These are phyloP conservation scores for Triadica sebifera DNA, from an alignment of 345 rosid species.

Conservation along the genomic window DNA sequence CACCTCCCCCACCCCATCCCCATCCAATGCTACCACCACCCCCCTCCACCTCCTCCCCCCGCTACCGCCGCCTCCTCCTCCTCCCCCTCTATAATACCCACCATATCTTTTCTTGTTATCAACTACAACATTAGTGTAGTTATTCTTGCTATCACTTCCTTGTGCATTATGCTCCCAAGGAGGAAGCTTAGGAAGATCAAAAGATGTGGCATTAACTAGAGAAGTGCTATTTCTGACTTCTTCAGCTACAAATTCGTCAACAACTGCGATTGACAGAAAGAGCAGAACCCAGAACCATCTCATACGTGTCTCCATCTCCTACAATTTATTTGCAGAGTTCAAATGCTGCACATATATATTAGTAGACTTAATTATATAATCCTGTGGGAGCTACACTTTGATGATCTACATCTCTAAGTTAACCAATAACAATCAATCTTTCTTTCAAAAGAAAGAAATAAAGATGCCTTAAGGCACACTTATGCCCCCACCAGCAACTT, in stretches of 20 bases:
- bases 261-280: constrained; percentile 27
- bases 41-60: no score
- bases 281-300: constrained; percentile 25
- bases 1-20: constrained; percentile 24
- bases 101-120: constrained; percentile 24
- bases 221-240: constrained; percentile 12
- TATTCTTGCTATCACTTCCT: constrained; percentile 15
- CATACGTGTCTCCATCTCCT: constrained; percentile 23
- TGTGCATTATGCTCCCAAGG: constrained; percentile 8
- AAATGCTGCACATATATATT: neutral
- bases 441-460: constrained; percentile 1
- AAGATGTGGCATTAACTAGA: constrained; percentile 23
- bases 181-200: constrained; percentile 18
- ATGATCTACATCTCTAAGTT: constrained; percentile 14
- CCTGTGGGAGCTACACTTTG: constrained; percentile 9
- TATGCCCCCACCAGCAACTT: constrained; percentile 38
- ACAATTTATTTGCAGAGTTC: constrained; percentile 5
- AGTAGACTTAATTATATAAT: no score
- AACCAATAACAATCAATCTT: constrained; percentile 12
- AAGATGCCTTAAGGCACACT: constrained; percentile 39
- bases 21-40: accelerated
- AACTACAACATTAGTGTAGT: constrained; percentile 27
- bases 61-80: neutral
- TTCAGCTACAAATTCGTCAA: constrained; percentile 21
- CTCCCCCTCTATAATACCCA: constrained; percentile 23